Evolutionary conservation across 2,329 filamentous ascomycete genomes (phyloP), one percentile per base, ranked within the genome.

Genomic region (Penicillium oxalicum): DNA sequence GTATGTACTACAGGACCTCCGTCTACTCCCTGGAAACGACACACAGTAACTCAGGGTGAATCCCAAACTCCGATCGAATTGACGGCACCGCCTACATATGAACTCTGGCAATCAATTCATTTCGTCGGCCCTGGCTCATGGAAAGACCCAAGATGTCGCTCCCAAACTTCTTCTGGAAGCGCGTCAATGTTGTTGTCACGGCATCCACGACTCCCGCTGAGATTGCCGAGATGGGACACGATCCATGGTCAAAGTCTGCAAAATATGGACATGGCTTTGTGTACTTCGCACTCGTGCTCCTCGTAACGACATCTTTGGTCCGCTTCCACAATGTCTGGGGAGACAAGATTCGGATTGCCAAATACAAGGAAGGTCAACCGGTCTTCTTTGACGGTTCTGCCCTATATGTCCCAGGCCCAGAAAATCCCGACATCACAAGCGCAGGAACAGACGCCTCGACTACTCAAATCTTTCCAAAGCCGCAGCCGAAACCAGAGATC

Each of bases 221-320:
- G 47, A 70, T 79, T 36, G 76, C 77, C 60, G 80, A 81, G 45
- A 77, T 74, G 57, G 75, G 74, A 12, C 68, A 74, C 57, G 91
- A 96, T 66, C 88, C 91, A 25, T 96, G 87, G 86, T 78, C 68
- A 26, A 73, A 88, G 62, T 84, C 90, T 24, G 88, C 86, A 39
- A 94, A 95, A 73, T 95, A 96, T 71, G 89, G 79, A 2, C 72
- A 88, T 44, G 88, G 86, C 49, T 95, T 89, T 83, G 88, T 91
- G 11, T 95, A 94, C 69, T 94, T 95, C 62, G 83, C 86, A 45
- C 68, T 94, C 42, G 81, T 84, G 44, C 68, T 96, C 51, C 77
- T 91, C 55, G 77, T 79, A 27, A 61, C 81, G 46, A 83, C 91
- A 4, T 72, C 86, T 9, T 61, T 85, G 9, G 75, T 91, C 64